These are phyloP conservation scores for Tricholomella constricta DNA, from an alignment of 768 basidiomycete species.

Conservation along the genomic window DNA sequence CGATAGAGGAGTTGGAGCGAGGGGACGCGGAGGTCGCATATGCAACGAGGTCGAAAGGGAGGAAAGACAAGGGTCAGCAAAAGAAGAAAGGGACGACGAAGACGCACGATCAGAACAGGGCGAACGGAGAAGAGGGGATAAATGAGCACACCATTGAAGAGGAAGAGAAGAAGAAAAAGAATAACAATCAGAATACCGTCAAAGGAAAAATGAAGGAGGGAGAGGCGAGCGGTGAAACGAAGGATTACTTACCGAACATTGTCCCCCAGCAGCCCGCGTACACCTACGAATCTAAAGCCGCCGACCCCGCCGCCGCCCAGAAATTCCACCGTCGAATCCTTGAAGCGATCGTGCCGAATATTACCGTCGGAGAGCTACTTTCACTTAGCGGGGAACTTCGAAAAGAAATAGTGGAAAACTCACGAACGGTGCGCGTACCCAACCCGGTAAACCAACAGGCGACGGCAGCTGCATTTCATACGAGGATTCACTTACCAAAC, in stretches of 20 bases:
- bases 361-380: too few species aligned
- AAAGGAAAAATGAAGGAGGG: too few species aligned
- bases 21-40: not conserved
- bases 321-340: not conserved
- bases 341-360: too few species aligned
- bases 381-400: too few species aligned
- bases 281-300: too few species aligned
- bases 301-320: too few species aligned
- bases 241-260: not conserved
- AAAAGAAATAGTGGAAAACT: not conserved
- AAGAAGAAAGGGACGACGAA: not conserved
- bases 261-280: not conserved
- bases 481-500: not conserved
- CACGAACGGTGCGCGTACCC: too few species aligned
- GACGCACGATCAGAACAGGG: not conserved
- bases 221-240: too few species aligned
- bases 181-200: too few species aligned
- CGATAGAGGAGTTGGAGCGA: not conserved
- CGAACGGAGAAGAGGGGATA: not conserved
- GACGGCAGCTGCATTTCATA: not conserved
- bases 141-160: not conserved
- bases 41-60: not conserved
- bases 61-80: not conserved
- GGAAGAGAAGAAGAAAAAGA: not conserved
- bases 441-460: not conserved